Conservation (phyloP, 2,329 filamentous ascomycete genomes). For the Clonostachys sp. region DNA sequence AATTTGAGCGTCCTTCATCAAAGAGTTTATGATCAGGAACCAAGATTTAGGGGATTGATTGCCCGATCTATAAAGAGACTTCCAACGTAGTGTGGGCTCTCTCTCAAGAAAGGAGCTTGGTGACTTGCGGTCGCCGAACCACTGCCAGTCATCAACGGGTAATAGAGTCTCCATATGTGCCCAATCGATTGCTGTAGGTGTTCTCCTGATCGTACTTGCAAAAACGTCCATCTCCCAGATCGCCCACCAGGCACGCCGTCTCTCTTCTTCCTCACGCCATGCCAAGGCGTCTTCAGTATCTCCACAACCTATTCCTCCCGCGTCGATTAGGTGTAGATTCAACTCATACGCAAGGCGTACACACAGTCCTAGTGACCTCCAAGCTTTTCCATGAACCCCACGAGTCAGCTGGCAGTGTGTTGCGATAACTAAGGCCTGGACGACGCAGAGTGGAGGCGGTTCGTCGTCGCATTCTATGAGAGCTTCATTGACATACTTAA, state of each 20-base stretch:
- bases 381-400: slow-evolving; percentile 26
- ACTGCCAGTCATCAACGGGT: slow-evolving; percentile 23
- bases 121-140: slow-evolving; percentile 16
- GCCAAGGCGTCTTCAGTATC: background rate
- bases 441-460: slow-evolving; percentile 21
- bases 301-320: slow-evolving; percentile 2
- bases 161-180: slow-evolving; percentile 25
- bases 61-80: too few relatives aligned
- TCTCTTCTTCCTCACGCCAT: slow-evolving; percentile 23
- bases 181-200: slow-evolving; percentile 27
- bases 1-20: too few relatives aligned
- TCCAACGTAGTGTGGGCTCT: slow-evolving; percentile 22
- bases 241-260: slow-evolving; percentile 30
- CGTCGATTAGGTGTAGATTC: slow-evolving; percentile 21
- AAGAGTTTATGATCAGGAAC: too few relatives aligned
- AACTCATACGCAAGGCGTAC: slow-evolving; percentile 23
- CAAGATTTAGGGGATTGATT: too few relatives aligned
- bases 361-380: slow-evolving; percentile 22
- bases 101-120: slow-evolving; percentile 19
- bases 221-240: slow-evolving; percentile 38
- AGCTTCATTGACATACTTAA: slow-evolving; percentile 16
- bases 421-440: slow-evolving; percentile 26
- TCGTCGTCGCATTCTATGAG: slow-evolving; percentile 21
- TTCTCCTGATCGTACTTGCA: slow-evolving; percentile 28
- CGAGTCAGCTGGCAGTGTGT: slow-evolving; percentile 25